A percentile compares a stretch with the other conserved stretches of the same genome.
Conservation (phyloP, 2,329 filamentous ascomycete genomes). For the Epichloe scottii region DNA sequence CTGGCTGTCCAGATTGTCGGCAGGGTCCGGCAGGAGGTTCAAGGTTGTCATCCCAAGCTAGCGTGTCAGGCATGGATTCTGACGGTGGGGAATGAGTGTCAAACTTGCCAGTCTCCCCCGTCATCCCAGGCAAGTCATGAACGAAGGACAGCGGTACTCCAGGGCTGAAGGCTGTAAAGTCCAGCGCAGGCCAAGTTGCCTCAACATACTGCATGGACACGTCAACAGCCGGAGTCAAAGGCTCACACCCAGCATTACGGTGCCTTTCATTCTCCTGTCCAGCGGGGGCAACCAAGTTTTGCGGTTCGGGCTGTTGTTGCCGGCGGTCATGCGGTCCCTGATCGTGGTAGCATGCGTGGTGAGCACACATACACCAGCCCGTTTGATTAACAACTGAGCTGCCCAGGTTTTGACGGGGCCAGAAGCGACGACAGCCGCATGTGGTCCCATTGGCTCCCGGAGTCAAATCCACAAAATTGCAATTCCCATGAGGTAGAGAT, state of each 20-base stretch:
- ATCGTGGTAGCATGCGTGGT: constrained; percentile 51
- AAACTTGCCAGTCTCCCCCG: constrained; percentile 12
- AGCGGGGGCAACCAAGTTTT: constrained; percentile 10
- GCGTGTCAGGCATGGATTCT: constrained; percentile 42
- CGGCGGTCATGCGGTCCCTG: constrained; percentile 20
- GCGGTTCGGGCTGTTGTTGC: constrained; percentile 11
- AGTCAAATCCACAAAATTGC: constrained; percentile 44
- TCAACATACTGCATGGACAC: constrained; percentile 28
- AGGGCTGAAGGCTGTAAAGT: constrained; percentile 27
- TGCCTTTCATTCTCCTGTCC: constrained; percentile 43
- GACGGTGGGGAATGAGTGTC: constrained; percentile 17
- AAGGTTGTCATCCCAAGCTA: constrained; percentile 35
- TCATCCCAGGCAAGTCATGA: constrained; percentile 18
- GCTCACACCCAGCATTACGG: constrained; percentile 30
- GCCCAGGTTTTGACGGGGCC: constrained; percentile 30
- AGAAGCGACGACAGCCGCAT: constrained; percentile 51
- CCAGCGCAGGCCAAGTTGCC: constrained; percentile 22
- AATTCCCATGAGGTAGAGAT: constrained; percentile 37
- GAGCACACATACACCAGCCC: constrained; percentile 48
- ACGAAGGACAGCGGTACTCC: constrained; percentile 22
- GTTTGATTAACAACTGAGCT: constrained; percentile 28
- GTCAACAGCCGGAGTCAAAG: constrained; percentile 41
- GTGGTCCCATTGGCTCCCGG: constrained; percentile 38
- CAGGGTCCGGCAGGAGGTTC: constrained; percentile 23
- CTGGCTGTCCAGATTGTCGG: background rate